phyloP scores from a whole-genome alignment of 2,329 filamentous ascomycete genomes.

The Aureobasidium sp. region DNA sequence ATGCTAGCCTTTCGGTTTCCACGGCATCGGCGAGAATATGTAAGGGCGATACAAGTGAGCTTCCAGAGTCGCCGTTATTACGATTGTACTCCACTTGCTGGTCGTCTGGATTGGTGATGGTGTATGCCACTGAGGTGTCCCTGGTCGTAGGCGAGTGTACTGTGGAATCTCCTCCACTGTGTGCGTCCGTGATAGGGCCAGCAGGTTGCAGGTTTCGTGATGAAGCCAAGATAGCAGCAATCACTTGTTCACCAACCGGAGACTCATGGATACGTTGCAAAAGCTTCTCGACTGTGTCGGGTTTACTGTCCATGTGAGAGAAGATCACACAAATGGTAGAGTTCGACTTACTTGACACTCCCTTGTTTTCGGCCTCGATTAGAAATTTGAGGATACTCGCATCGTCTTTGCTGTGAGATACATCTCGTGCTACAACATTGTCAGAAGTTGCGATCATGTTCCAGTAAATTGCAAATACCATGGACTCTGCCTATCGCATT shows the following conservation, averaged over 20 bases:
- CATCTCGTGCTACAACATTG: neutral
- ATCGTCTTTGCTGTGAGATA: neutral
- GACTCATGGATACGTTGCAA: neutral
- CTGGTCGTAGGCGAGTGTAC: neutral
- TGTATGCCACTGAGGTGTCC: neutral
- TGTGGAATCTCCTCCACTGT: neutral
- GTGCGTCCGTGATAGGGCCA: neutral
- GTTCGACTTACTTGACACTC: neutral
- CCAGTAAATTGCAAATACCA: neutral
- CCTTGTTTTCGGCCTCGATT: slow-evolving; percentile 1
- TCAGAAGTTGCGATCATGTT: neutral
- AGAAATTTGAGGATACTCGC: neutral
- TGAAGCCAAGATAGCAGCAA: neutral
- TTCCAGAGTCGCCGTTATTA: neutral
- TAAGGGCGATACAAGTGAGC: neutral
- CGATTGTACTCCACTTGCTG: neutral
- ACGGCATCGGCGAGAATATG: neutral
- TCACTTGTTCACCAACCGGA: neutral
- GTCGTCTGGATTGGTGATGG: neutral
- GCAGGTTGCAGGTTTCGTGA: neutral
- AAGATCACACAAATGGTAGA: neutral
- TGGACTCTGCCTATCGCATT: neutral
- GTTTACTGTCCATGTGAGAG: neutral
- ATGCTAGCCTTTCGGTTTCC: slow-evolving; percentile 1
- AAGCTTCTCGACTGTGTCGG: neutral